Evolutionary conservation across 495 filamentous ascomycete genomes (phyloP), one percentile per base, ranked within the genome.

Genomic region (Choiromyces venosus): DNA sequence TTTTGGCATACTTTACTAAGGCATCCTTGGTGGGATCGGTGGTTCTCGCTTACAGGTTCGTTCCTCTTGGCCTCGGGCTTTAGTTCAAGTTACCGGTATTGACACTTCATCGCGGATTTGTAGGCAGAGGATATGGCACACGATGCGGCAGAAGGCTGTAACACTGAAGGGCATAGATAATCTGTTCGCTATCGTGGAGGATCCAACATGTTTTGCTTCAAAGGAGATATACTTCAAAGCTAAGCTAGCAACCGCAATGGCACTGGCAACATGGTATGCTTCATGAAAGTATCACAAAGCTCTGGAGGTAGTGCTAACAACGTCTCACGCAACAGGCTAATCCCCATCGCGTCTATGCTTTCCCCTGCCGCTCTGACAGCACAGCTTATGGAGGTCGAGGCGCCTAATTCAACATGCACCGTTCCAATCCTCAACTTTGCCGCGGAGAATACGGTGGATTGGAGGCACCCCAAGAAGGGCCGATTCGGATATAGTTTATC

Each of bases 81-180:
- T 56, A 29, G n/a, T 33, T 65, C 38, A 19, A 5, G n/a, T 56
- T 12, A 14, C 25, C 8, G 25, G 33, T 44, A 33, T 42, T 78
- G 46, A 74, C 73, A 29, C 10, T 29, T 29, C 25, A 25, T 71
- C n/a, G 37, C 37, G 33, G 19, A 33, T 39, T 65, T 77, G 73
- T 71, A 79, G 83, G 65, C 83, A 84, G 72, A 70, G 83, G 39
- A 77, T 84, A 74, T 84, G 83, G 83, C 72, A 82, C 36, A 84
- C 83, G 0, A 72, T 84, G 68, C 77, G 83, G 40, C 74, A 72
- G 37, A 83, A 82, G 65, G 64, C 80, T 0, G 71, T 84, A 72
- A 82, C 83, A 14, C 61, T 84, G 9, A 73, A 69, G 29, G 82
- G 78, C 14, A 84, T 84, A 37, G 83, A 84, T 69, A 76, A 79